Conservation (phyloP, 345 rosid genomes). For the Rhodamnia argentea region DNA sequence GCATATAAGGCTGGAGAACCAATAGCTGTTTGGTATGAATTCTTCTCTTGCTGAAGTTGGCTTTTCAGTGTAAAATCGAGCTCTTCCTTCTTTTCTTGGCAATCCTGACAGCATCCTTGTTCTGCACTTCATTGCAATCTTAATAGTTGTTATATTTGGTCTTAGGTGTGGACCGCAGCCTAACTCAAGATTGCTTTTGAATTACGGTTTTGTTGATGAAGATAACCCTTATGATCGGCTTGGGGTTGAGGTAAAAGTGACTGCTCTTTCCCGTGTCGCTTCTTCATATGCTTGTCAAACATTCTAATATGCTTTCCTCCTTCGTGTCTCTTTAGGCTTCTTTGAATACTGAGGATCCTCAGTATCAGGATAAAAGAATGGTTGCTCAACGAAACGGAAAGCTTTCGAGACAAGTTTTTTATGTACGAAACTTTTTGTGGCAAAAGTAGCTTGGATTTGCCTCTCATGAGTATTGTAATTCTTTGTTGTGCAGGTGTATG, state of each 20-base stretch:
- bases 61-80: conserved; percentile 1
- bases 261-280: not conserved
- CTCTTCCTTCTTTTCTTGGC: not conserved
- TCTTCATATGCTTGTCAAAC: not conserved
- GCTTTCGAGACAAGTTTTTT: conserved; percentile 63
- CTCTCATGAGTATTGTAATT: conserved; percentile 1
- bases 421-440: conserved; percentile 25
- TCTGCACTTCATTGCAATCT: not conserved
- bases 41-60: not conserved
- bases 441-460: conserved; percentile 4
- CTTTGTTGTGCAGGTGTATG: conserved; percentile 41
- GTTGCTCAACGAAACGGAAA: conserved; percentile 95
- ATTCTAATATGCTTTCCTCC: conserved; percentile 5
- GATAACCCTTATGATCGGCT: conserved; percentile 80
- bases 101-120: not conserved
- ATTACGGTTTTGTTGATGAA: conserved; percentile 92
- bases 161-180: conserved; percentile 99
- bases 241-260: conserved; percentile 48
- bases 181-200: conserved; percentile 82
- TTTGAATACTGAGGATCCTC: conserved; percentile 90
- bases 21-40: conserved; percentile 70
- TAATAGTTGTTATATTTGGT: not conserved
- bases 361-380: conserved; percentile 91
- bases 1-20: conserved; percentile 83
- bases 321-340: conserved; percentile 54